Conservation (phyloP, 345 rosid species). For the Camelina neglecta region DNA sequence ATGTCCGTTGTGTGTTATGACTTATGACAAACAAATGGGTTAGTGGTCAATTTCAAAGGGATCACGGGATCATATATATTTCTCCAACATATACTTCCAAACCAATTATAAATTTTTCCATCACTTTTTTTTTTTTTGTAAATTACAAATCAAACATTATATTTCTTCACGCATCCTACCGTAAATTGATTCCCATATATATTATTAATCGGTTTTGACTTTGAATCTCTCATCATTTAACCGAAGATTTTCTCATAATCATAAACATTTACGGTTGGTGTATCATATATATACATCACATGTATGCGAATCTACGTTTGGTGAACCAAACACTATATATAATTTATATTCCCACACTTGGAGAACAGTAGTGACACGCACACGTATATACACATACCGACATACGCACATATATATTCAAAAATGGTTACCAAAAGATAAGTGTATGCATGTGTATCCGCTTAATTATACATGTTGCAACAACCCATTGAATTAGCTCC, state of each 20-base stretch:
- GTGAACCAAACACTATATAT: conserved; percentile 41
- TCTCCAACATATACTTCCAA: conserved; percentile 38
- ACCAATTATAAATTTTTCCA: neutral
- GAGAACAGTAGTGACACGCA: conserved; percentile 15
- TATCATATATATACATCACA: conserved; percentile 1
- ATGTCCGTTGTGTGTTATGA: conserved; percentile 34
- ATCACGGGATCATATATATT: conserved; percentile 43
- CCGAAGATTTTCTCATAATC: conserved; percentile 2
- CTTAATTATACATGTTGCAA: conserved; percentile 23
- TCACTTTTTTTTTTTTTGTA: neutral
- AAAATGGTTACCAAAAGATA: conserved; percentile 16
- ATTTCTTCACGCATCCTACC: neutral
- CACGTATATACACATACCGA: neutral
- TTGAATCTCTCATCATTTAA: neutral
- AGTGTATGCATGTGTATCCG: conserved; percentile 15
- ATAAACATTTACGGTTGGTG: conserved; percentile 27
- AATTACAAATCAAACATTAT: neutral
- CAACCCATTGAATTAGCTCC: conserved; percentile 23
- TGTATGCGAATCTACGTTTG: conserved; percentile 31
- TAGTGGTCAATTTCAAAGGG: conserved; percentile 36
- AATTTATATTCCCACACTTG: neutral
- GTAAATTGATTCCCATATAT: neutral
- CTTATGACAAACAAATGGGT: conserved; percentile 19
- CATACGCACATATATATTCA: conserved; percentile 2
- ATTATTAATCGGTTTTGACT: neutral